Base-by-base conservation (phyloP, 2,329 filamentous ascomycete genomes). In the Colletotrichum lini region DNA sequence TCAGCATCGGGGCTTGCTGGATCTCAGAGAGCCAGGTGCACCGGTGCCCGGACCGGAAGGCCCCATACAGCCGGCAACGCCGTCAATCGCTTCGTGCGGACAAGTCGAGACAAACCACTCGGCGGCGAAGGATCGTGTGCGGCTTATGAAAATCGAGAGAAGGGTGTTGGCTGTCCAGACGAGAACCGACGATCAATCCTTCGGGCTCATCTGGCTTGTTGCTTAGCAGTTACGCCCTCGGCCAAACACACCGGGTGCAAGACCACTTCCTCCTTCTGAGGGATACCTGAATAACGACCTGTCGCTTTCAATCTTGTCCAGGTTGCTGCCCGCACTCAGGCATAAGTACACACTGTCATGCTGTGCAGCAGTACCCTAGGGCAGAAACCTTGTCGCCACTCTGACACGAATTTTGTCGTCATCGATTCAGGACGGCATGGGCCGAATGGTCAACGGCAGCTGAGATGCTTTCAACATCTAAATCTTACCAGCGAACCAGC, bases 361-460 rank as follows among this genome's bases (percentile, higher is more conserved):
- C 18, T 26, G 45, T 10, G n/a, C 10, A 26, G n/a, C 15, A 52
- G 45, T 15, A 18, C 21, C 54, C 15, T 35, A 49, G 68, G 45
- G 38, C 38, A 54, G 53, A 59, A 63, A 59, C 53, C 68, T 49
- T 47, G 53, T 16, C 38, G 47, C 59, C 58, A 71, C n/a, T 68
- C 57, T 56, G 23, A 50, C 23, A 26, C 49, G 42, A 38, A 44
- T 23, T 26, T 57, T 35, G 42, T 57, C 44, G 42, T 49, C 54
- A 49, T 49, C 42, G 38, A 57, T 45, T 7, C 30, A 18, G 40
- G 56, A 38, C 56, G 30, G 8, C 30, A n/a, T 21, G 9, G 30
- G 12, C 44, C n/a, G 5, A n/a, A 45, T 8, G 44, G 44, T 38
- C 18, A 38, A 18, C 15, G 18, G 21, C 6, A 6, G 18, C 8